Percentiles rank a stretch among this genome's conserved stretches.
Conservation (phyloP, 148 eudicot species). For the Silene latifolia region DNA sequence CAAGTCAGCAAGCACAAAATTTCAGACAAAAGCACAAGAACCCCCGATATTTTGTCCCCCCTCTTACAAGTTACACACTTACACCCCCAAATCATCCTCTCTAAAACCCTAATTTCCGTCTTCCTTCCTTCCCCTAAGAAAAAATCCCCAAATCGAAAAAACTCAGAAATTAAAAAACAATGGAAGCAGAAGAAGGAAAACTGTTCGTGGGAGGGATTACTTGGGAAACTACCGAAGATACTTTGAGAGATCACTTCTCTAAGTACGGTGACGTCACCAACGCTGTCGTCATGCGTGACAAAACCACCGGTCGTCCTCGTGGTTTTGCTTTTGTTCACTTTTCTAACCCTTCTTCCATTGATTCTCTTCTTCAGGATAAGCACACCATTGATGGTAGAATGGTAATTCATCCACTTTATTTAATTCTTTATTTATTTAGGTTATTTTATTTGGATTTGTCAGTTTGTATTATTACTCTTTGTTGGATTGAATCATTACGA, state of each 20-base stretch:
- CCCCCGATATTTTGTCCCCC: no score
- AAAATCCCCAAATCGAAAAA: not conserved
- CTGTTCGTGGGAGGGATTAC: conserved; percentile 84
- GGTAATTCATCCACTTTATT: conserved; percentile 34
- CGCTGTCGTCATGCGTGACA: conserved; percentile 69
- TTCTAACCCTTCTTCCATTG: conserved; percentile 57
- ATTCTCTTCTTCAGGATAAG: conserved; percentile 56
- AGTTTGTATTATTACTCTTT: no score
- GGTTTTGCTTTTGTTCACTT: conserved; percentile 80
- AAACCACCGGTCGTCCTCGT: conserved; percentile 50
- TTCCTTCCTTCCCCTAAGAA: not conserved
- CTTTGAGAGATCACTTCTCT: conserved; percentile 56
- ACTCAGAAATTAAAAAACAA: not conserved
- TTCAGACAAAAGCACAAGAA: no score
- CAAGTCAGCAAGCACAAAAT: no score
- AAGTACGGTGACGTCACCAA: conserved; percentile 60
- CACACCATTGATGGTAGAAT: conserved; percentile 73
- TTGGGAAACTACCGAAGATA: conserved; percentile 73
- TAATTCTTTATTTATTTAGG: not conserved
- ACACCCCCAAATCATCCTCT: no score
- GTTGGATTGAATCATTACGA: not conserved
- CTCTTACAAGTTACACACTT: no score
- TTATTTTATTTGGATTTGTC: not conserved
- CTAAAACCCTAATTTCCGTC: conserved; percentile 11
- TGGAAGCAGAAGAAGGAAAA: conserved; percentile 85